These are phyloP conservation scores for Cordyceps tenuipes DNA, from an alignment of 2,329 filamentous ascomycete genomes.

Conservation along the genomic window DNA sequence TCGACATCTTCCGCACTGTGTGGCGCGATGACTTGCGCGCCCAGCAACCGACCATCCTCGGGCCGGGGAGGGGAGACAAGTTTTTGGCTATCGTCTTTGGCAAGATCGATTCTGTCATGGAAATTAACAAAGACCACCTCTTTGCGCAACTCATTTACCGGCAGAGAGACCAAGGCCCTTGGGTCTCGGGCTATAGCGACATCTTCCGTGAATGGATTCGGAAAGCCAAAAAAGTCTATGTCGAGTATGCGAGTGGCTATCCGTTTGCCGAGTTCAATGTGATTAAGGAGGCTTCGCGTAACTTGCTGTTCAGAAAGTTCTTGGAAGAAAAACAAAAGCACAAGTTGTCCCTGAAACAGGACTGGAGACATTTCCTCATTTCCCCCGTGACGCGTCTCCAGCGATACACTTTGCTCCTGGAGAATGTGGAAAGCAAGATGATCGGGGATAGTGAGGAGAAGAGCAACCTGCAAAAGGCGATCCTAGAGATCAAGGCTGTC, in stretches of 20 bases:
- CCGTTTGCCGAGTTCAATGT: constrained; percentile 77
- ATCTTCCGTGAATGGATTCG: constrained; percentile 98
- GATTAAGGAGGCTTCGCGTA: constrained; percentile 74
- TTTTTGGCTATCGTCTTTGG: constrained; percentile 86
- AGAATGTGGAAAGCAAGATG: constrained; percentile 79
- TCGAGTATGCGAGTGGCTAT: constrained; percentile 85
- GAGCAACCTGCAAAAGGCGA: constrained; percentile 70
- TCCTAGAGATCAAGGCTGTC: constrained; percentile 84
- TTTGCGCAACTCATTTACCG: constrained; percentile 92
- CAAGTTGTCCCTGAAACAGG: constrained; percentile 70
- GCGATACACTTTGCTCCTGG: constrained; percentile 75
- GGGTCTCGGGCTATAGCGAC: constrained; percentile 88
- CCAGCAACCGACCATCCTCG: constrained; percentile 72
- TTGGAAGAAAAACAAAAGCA: constrained; percentile 72
- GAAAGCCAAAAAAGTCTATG: constrained; percentile 80
- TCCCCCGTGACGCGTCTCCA: constrained; percentile 81
- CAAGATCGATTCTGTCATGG: constrained; percentile 78
- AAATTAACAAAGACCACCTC: constrained; percentile 87
- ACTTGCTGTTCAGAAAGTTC: constrained; percentile 79
- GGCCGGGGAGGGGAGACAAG: constrained; percentile 65
- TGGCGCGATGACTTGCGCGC: constrained; percentile 74
- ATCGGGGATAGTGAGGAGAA: constrained; percentile 82
- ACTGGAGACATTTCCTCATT: constrained; percentile 93
- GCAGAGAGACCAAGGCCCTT: constrained; percentile 93
- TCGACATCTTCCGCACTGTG: constrained; percentile 75